Evolutionary conservation across 1,284 basidiomycete species (phyloP).

Genomic region (Ustilago shanxiensis): DNA sequence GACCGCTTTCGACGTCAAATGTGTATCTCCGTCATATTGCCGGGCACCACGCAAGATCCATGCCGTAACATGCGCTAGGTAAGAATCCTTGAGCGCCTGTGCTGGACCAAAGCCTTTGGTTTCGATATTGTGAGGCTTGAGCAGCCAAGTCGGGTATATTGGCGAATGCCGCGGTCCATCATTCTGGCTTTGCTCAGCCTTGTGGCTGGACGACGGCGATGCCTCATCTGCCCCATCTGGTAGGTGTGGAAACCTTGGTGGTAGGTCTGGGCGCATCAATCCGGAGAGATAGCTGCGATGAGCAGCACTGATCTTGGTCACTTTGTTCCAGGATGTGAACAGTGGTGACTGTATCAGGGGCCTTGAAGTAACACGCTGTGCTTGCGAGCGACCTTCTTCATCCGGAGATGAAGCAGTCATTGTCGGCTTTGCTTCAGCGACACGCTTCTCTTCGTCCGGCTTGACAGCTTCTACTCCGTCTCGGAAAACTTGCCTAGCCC

Average conservation of each 20-base stretch:
- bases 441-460: slow-evolving; percentile 20
- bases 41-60: slow-evolving; percentile 38
- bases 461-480: slow-evolving; percentile 47
- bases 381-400: too few relatives aligned
- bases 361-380: neutral
- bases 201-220: neutral
- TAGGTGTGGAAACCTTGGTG: slow-evolving; percentile 41
- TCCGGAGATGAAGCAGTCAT: too few relatives aligned
- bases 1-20: neutral
- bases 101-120: slow-evolving; percentile 57
- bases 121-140: slow-evolving; percentile 37
- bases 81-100: slow-evolving; percentile 60
- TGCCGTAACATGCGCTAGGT: slow-evolving; percentile 53
- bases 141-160: slow-evolving; percentile 49
- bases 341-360: slow-evolving; percentile 15
- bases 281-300: slow-evolving; percentile 58
- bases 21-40: neutral
- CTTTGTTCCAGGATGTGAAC: slow-evolving; percentile 44
- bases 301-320: slow-evolving; percentile 43
- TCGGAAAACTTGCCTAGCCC: slow-evolving; percentile 50
- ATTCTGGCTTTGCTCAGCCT: neutral
- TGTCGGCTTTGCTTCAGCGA: neutral
- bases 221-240: neutral
- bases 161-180: neutral
- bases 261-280: slow-evolving; percentile 54